Evolutionary conservation across 2,329 filamentous ascomycete species (phyloP), one percentile per base, ranked within the genome.

Genomic region (Talaromyces atroroseus): DNA sequence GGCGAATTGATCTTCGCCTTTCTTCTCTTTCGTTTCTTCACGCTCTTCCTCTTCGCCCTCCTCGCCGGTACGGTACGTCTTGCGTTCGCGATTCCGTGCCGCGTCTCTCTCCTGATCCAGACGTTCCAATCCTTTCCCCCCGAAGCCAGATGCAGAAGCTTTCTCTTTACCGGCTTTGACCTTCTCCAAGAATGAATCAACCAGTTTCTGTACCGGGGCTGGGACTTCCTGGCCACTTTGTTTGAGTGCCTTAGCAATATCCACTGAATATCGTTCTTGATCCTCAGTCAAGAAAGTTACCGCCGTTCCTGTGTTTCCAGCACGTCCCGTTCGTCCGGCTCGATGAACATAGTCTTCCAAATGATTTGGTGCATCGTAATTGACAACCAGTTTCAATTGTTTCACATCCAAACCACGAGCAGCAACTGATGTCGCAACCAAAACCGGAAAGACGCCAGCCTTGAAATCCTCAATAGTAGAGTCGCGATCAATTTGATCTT

Each of bases 281-380:
- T 95, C 89, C 44, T 90, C 87, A 0, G 90, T 95, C 58, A 99
- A 79, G 68, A 97, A 96, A 0, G 94, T 99, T 51, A 99, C 89
- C 0, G 94, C 94, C 40, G 91, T 95, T 61, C 94, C 94, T 21
- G 85, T 96, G 66, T 96, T 95, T 42, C 94, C 94, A 47, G 94
- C 94, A 68, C 94, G 87, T 11, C 94, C 94, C 7, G 94, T 97
- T 65, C 94, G 89, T 49, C 94, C 94, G 55, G 89, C 90, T 61
- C 94, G 87, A 71, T 96, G 94, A 42, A 97, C 92, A 66, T 97
- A 97, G 68, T 97, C 94, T 74, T 99, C 94, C 60, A 96, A 74
- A 74, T 97, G 92, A 66, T 95, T 95, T 0, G 92, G 92, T 0
- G 88, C 89, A 68, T 96, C 92, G 69, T 90, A 96, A 74, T 97